Percentiles rank a stretch among this genome's conserved stretches.
phyloP scores from a whole-genome alignment of 202 grass and related monocot genomes.

The Panicum virgatum region DNA sequence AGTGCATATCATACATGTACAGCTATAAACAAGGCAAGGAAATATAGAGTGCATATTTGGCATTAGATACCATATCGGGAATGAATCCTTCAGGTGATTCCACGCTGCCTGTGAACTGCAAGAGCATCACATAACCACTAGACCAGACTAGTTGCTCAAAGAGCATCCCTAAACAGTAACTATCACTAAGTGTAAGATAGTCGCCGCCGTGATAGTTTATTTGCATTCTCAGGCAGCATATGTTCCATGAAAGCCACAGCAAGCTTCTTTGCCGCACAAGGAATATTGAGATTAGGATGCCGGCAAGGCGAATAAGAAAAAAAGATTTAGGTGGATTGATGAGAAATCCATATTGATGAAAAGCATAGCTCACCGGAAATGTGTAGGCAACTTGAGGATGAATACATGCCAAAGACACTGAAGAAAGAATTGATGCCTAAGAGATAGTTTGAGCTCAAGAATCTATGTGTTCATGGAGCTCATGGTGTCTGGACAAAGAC shows the following conservation, averaged over 20 bases:
- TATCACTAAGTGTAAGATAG: constrained; percentile 66
- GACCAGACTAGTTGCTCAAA: constrained; percentile 42
- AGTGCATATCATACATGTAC: constrained; percentile 15
- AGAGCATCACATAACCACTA: constrained; percentile 56
- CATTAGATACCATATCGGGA: constrained; percentile 88
- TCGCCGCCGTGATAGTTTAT: constrained; percentile 68
- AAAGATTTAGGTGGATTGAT: constrained; percentile 39
- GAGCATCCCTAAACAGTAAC: constrained; percentile 68
- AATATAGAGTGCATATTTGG: constrained; percentile 49
- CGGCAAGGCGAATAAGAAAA: constrained; percentile 42
- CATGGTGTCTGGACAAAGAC: constrained; percentile 44
- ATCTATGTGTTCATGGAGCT: constrained; percentile 48
- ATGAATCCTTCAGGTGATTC: constrained; percentile 66
- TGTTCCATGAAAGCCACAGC: constrained; percentile 67
- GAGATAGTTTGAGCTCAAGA: constrained; percentile 49
- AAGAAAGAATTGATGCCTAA: constrained; percentile 58
- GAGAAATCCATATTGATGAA: constrained; percentile 45
- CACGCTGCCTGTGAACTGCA: constrained; percentile 48
- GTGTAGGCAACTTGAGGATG: constrained; percentile 47
- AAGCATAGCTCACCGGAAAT: constrained; percentile 51
- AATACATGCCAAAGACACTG: constrained; percentile 56
- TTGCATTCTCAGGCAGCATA: constrained; percentile 60
- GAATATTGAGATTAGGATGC: constrained; percentile 66
- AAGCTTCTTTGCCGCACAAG: constrained; percentile 43
- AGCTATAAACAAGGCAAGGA: constrained; percentile 39